Percentiles rank a stretch among this genome's conserved stretches.
Conservation (phyloP, 2,329 filamentous ascomycete species). For the Daldinia sp. region DNA sequence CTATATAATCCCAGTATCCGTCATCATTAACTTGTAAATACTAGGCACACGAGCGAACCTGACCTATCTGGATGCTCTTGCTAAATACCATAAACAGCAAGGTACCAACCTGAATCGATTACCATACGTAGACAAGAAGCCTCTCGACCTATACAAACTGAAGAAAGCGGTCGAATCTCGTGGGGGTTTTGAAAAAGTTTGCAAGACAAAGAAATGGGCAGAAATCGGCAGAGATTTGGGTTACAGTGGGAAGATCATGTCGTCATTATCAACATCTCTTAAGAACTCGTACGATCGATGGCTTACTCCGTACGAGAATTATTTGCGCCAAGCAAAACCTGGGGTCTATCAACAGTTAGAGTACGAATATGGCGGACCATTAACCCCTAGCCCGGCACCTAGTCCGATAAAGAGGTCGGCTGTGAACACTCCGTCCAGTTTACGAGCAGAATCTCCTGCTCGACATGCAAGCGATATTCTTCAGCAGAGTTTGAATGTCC, state of each 20-base stretch:
- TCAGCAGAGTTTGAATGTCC: slow-evolving; percentile 61
- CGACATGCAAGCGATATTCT: slow-evolving; percentile 66
- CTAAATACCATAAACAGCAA: slow-evolving; percentile 97
- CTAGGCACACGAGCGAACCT: slow-evolving; percentile 92
- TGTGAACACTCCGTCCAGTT: slow-evolving; percentile 69
- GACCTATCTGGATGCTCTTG: slow-evolving; percentile 93
- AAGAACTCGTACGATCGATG: slow-evolving; percentile 99
- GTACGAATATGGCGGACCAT: slow-evolving; percentile 89
- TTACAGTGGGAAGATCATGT: slow-evolving; percentile 99
- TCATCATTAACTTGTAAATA: slow-evolving; percentile 16
- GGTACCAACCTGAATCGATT: slow-evolving; percentile 94
- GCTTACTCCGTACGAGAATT: slow-evolving; percentile 97
- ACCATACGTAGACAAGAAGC: slow-evolving; percentile 97
- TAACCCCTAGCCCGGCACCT: slow-evolving; percentile 79
- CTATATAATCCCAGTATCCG: slow-evolving; percentile 7
- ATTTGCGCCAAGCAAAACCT: slow-evolving; percentile 88
- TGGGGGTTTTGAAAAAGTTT: slow-evolving; percentile 95
- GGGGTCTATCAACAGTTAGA: slow-evolving; percentile 97
- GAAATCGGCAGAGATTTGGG: slow-evolving; percentile 96
- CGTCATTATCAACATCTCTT: slow-evolving; percentile 93
- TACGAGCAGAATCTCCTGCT: slow-evolving; percentile 75
- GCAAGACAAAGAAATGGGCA: slow-evolving; percentile 98
- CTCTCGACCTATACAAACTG: slow-evolving; percentile 91
- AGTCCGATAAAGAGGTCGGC: slow-evolving; percentile 77
- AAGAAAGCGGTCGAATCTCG: slow-evolving; percentile 97